Evolutionary conservation across 345 rosid genomes (phyloP).

Genomic region (Eucalyptus viminalis): DNA sequence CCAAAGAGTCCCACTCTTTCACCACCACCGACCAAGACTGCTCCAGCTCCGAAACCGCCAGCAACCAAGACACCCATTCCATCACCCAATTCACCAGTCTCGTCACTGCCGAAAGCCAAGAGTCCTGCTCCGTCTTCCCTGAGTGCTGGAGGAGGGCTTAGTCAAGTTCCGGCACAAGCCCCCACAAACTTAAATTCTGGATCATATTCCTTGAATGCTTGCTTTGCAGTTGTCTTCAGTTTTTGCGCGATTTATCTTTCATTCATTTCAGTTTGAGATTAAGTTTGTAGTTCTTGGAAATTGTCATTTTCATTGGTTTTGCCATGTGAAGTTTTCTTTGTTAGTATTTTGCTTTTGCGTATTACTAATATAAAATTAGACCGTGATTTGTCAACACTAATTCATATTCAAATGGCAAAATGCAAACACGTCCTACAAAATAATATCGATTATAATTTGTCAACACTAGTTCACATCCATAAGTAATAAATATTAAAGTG

Average conservation of each 20-base stretch:
- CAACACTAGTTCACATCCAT: too few species aligned
- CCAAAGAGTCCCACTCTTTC: not conserved
- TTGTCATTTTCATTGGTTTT: not conserved
- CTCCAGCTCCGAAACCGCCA: not conserved
- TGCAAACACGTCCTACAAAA: too few species aligned
- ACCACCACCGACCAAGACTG: not conserved
- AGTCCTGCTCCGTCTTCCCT: not conserved
- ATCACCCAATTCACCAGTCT: not conserved
- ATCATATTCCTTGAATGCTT: not conserved
- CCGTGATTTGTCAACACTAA: not conserved
- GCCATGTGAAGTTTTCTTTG: not conserved
- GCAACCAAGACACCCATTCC: not conserved
- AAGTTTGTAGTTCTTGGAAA: not conserved
- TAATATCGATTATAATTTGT: too few species aligned
- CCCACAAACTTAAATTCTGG: not conserved
- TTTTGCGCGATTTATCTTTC: not conserved
- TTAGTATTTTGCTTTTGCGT: too few species aligned
- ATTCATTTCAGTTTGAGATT: not conserved
- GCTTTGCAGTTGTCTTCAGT: not conserved
- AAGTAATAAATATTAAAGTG: not conserved
- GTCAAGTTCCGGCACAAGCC: not conserved
- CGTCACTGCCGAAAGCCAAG: not conserved
- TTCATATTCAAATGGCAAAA: not conserved
- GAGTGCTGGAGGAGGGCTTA: not conserved
- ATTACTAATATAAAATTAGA: too few species aligned